Evolutionary conservation across 225 moss, liverwort and hornwort species (phyloP), one percentile per base, ranked within the genome.

Genomic region (Polytrichum commune): DNA sequence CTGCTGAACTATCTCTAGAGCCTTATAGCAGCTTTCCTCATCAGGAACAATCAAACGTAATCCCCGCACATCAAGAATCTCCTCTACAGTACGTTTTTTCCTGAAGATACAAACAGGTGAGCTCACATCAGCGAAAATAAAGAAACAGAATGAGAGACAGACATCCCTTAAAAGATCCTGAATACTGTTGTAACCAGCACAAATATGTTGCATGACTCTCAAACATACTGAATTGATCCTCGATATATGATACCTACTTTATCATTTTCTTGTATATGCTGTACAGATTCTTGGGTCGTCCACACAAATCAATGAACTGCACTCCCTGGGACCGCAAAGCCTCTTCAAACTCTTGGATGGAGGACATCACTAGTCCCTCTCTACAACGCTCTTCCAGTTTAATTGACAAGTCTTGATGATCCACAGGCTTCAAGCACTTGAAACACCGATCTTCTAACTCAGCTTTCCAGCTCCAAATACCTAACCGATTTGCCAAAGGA

Each of bases 401-500:
- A 19, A 76, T 53, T 9, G 85, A 78, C 69, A 96, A 46, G 60
- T 96, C 88, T 58, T 79, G 63, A 66, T 96, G 60, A 3, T 93
- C 88, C 5, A 56, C 71, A 54, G 93, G 91, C 68, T 93, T 87
- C 77, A 96, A 76, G 53, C 82, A 90, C 61, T 86, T 87, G 69
- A 96, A 96, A 73, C 95, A 96, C 4, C 78, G 82, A 71, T 96
- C 95, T 84, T 96, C 95, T 73, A 96, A 79, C 82, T 96, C 95
- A 24, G 95, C 95, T 76, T 96, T 96, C 95, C 95, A 96, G 73
- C 86, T 93, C 95, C 95, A 93, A 18, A 96, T 96, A 27, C 95
- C 93, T 67, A 96, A 71, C 54, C 93, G 93, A 72, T 91, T 96
- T 6, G 93, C 95, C 75, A 96, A 70, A 19, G 95, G 95, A 8